Conservation (phyloP, 768 basidiomycete species). For the Mycena amicta region DNA sequence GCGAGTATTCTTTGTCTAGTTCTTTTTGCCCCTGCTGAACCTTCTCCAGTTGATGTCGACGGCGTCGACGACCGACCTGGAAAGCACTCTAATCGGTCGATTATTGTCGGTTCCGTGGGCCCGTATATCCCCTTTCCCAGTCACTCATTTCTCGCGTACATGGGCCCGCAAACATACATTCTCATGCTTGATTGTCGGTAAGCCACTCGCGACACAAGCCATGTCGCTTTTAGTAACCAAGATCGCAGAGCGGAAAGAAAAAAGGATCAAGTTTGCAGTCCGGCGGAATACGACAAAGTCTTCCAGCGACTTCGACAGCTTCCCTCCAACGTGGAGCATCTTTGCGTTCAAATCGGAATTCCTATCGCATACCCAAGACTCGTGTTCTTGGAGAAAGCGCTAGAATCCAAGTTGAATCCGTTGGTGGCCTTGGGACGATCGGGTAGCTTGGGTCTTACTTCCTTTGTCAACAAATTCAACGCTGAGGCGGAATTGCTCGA, state of each 20-base stretch:
- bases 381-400: constrained; percentile 80
- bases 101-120: constrained; percentile 76
- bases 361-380: constrained; percentile 93
- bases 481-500: constrained; percentile 92
- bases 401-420: constrained; percentile 86
- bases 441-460: constrained; percentile 67
- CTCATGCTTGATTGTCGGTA: constrained; percentile 84
- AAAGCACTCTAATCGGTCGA: constrained; percentile 66
- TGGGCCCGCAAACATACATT: constrained; percentile 78
- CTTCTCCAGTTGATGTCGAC: constrained; percentile 63
- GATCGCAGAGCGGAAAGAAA: constrained; percentile 76
- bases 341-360: constrained; percentile 83
- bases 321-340: constrained; percentile 73
- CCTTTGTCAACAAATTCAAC: constrained; percentile 90
- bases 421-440: constrained; percentile 71
- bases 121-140: constrained; percentile 79
- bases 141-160: constrained; percentile 78
- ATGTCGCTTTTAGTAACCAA: neutral
- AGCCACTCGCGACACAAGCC: constrained; percentile 23
- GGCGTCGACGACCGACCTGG: constrained; percentile 65
- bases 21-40: constrained; percentile 21
- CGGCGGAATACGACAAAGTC: constrained; percentile 68
- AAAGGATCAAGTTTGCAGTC: constrained; percentile 79
- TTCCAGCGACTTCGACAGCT: constrained; percentile 64
- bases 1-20: constrained; percentile 40